phyloP scores from a whole-genome alignment of 768 basidiomycete genomes.

The Strobilomyces dryophilus region DNA sequence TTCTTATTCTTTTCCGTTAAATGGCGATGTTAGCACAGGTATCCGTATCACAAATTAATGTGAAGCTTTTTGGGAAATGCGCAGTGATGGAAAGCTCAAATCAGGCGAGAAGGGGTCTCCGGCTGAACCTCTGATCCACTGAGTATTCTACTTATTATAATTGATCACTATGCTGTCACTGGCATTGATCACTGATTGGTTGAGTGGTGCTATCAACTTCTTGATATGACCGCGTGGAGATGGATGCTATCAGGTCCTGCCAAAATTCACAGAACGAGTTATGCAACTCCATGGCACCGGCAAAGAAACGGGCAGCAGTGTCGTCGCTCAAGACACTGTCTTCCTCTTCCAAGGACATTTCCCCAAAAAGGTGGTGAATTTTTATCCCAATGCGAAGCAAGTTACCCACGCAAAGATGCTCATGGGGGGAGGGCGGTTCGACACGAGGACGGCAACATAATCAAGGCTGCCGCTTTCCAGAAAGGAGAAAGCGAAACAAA shows the following conservation, averaged over 20 bases:
- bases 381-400: slow-evolving; percentile 94
- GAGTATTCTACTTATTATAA: too few species aligned
- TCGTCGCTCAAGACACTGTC: slow-evolving; percentile 34
- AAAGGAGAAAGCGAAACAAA: slow-evolving; percentile 90
- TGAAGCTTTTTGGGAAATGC: too few species aligned
- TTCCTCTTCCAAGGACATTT: slow-evolving; percentile 47
- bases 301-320: slow-evolving; percentile 27
- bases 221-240: slow-evolving; percentile 6
- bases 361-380: slow-evolving; percentile 83
- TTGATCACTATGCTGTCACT: too few species aligned
- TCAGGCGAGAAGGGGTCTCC: too few species aligned
- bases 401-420: slow-evolving; percentile 87
- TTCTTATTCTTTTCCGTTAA: too few species aligned
- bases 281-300: slow-evolving; percentile 23
- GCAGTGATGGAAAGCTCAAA: too few species aligned
- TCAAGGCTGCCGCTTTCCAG: slow-evolving; percentile 92
- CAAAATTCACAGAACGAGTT: background rate
- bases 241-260: background rate
- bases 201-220: background rate
- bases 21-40: too few species aligned
- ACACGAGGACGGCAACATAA: slow-evolving; percentile 88
- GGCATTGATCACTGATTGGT: too few species aligned
- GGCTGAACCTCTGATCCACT: too few species aligned
- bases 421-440: slow-evolving; percentile 88
- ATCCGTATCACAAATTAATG: too few species aligned